These are phyloP conservation scores for Candida stauntonica DNA, from an alignment of 805 yeast genomes.

Conservation along the genomic window DNA sequence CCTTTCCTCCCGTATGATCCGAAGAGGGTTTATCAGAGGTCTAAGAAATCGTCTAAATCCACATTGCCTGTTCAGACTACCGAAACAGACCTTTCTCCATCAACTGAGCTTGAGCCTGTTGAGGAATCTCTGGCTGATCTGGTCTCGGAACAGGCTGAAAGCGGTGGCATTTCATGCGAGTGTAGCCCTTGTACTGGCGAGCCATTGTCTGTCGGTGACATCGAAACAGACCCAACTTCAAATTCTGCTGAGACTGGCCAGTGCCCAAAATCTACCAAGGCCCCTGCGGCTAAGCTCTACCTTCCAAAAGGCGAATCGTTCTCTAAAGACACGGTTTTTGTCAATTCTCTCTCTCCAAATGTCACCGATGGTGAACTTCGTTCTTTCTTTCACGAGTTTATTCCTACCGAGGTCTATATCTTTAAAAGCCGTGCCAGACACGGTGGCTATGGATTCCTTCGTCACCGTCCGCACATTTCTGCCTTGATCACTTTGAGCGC, in stretches of 20 bases:
- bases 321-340: conserved; percentile 44
- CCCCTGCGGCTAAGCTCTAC: too few species aligned
- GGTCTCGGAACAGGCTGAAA: too few species aligned
- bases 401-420: conserved; percentile 45
- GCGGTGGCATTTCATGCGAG: too few species aligned
- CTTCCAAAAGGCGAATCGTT: conserved; percentile 8
- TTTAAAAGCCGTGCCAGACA: conserved; percentile 35
- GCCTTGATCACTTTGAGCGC: conserved; percentile 49
- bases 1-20: conserved; percentile 41
- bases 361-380: conserved; percentile 42
- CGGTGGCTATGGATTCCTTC: conserved; percentile 25
- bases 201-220: too few species aligned
- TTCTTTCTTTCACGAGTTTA: conserved; percentile 39
- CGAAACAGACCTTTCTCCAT: too few species aligned
- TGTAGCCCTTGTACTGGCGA: too few species aligned
- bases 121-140: too few species aligned
- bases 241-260: not conserved
- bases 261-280: not conserved
- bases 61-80: not conserved
- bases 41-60: not conserved
- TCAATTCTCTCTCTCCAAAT: conserved; percentile 36
- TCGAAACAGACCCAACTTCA: too few species aligned
- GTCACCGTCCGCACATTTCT: conserved; percentile 35
- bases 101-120: too few species aligned
- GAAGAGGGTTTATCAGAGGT: conserved; percentile 4